Conservation (phyloP, 768 basidiomycete genomes). For the Xerocomellus amylosporus region DNA sequence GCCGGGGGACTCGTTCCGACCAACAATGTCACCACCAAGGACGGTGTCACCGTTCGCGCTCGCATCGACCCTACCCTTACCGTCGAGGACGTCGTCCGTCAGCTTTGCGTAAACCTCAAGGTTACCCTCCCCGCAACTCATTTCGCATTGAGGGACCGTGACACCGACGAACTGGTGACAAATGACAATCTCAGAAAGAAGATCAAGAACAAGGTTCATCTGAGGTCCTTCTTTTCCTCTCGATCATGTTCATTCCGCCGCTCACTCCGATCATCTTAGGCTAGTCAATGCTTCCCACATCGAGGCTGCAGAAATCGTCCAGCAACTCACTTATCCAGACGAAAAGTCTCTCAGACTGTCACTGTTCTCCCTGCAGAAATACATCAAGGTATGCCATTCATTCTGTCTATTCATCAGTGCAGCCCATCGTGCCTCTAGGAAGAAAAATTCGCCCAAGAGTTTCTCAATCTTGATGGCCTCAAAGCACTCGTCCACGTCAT, state of each 20-base stretch:
- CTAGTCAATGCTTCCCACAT: slow-evolving; percentile 77
- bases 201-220: slow-evolving; percentile 72
- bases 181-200: slow-evolving; percentile 83
- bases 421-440: slow-evolving; percentile 47
- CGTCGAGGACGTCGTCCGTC: slow-evolving; percentile 81
- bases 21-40: slow-evolving; percentile 77
- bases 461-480: slow-evolving; percentile 71
- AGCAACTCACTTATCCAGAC: slow-evolving; percentile 61
- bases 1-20: slow-evolving; percentile 64
- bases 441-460: slow-evolving; percentile 78
- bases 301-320: slow-evolving; percentile 74
- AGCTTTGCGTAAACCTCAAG: slow-evolving; percentile 78
- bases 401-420: neutral
- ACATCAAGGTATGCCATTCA: slow-evolving; percentile 56
- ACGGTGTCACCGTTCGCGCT: slow-evolving; percentile 72
- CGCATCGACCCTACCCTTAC: slow-evolving; percentile 82
- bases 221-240: slow-evolving; percentile 54
- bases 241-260: neutral
- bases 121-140: slow-evolving; percentile 69
- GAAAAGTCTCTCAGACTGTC: slow-evolving; percentile 63
- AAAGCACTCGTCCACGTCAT: slow-evolving; percentile 70
- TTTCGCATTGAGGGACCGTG: slow-evolving; percentile 74
- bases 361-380: slow-evolving; percentile 75
- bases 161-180: slow-evolving; percentile 79
- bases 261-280: slow-evolving; percentile 36